Conservation (phyloP, 2,329 filamentous ascomycete genomes). For the Thelonectria olida region DNA sequence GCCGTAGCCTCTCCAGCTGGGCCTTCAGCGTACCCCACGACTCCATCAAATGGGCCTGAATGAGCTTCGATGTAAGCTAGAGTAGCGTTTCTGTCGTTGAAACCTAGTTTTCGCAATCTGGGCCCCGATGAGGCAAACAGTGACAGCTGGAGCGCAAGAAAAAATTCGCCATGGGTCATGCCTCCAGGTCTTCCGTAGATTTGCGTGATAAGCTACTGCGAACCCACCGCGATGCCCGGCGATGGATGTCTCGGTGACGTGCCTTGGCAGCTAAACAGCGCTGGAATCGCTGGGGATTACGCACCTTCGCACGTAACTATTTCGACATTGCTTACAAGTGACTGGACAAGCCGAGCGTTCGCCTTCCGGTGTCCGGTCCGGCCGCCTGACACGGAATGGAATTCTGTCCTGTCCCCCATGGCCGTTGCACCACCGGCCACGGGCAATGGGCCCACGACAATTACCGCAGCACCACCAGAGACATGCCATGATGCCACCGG, state of each 20-base stretch:
- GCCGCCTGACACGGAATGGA: conserved; percentile 14
- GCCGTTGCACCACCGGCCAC: conserved; percentile 18
- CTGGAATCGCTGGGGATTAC: not conserved
- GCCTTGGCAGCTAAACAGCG: not conserved
- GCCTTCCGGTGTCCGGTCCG: conserved; percentile 9
- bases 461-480: conserved; percentile 13
- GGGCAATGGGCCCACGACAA: conserved; percentile 25
- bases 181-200: conserved; percentile 10
- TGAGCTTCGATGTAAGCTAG: conserved; percentile 5
- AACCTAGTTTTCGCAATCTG: conserved; percentile 20
- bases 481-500: conserved; percentile 24
- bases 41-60: conserved; percentile 10
- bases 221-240: not conserved
- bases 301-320: not conserved
- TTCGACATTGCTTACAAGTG: not conserved
- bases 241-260: too few relatives aligned
- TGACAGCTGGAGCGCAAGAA: conserved; percentile 5
- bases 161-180: conserved; percentile 8
- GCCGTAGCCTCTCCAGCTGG: too few relatives aligned
- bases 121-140: conserved; percentile 14
- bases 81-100: conserved; percentile 20
- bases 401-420: conserved; percentile 13
- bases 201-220: conserved; percentile 5
- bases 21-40: too few relatives aligned
- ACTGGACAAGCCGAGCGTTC: not conserved